These are phyloP conservation scores for Paecilomyces fulvus DNA, from an alignment of 2,329 filamentous ascomycete genomes.

Conservation along the genomic window DNA sequence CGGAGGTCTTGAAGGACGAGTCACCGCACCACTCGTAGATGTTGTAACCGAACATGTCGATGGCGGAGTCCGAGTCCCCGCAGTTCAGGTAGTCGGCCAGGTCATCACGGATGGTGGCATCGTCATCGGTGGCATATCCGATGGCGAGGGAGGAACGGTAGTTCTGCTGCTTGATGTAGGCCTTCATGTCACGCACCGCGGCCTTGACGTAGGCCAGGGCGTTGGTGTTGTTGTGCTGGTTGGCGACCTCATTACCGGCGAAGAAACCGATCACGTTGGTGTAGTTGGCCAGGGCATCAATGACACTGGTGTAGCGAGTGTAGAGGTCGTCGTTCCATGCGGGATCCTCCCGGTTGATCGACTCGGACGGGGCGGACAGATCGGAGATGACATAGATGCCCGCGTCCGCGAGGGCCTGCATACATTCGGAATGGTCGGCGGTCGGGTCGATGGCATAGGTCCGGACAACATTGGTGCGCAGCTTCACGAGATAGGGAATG, in stretches of 20 bases:
- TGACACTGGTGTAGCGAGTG: conserved; percentile 70
- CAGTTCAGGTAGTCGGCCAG: conserved; percentile 95
- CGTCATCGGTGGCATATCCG: conserved; percentile 94
- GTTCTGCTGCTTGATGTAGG: conserved; percentile 73
- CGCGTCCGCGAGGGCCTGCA: conserved; percentile 69
- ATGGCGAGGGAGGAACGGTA: conserved; percentile 69
- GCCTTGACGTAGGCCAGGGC: conserved; percentile 96
- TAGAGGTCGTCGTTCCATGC: conserved; percentile 73
- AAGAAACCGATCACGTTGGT: conserved; percentile 95
- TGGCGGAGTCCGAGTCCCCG: conserved; percentile 54
- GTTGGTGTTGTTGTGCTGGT: conserved; percentile 76
- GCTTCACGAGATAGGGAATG: conserved; percentile 67
- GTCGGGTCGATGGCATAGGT: conserved; percentile 86
- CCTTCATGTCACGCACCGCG: conserved; percentile 90
- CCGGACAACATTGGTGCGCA: conserved; percentile 87
- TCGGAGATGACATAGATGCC: conserved; percentile 96
- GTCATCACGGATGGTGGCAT: conserved; percentile 68
- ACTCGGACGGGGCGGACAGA: conserved; percentile 68
- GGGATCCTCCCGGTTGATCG: conserved; percentile 76
- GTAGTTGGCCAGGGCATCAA: conserved; percentile 76
- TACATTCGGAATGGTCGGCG: conserved; percentile 71
- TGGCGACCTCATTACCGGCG: conserved; percentile 94
- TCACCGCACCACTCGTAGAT: conserved; percentile 99
- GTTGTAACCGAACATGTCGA: conserved; percentile 99
- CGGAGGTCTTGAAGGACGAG: conserved; percentile 66